Evolutionary conservation across 139 green algal genomes (phyloP), one percentile per base, ranked within the genome.

Genomic region (Astrephomene gubernaculifera): DNA sequence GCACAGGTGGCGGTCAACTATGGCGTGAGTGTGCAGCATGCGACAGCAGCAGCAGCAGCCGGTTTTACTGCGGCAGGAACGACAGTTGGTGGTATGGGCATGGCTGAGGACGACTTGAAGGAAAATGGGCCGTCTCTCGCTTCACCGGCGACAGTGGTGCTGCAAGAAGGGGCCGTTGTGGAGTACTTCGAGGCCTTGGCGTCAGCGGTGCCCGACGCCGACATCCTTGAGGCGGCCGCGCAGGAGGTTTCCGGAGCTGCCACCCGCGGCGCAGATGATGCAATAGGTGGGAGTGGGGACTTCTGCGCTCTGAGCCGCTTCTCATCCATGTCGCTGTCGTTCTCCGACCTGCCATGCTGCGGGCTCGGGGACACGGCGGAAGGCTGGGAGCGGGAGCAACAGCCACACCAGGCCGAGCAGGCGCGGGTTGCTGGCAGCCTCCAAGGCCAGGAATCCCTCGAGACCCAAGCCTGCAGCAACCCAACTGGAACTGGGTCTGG

Each of bases 301-400:
- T 3, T 22, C 27, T 31, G 21, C 38, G 68, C 2, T 21, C 39
- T 75, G 68, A 75, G 68, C 68, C 68, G 68, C 38, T 36, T 22
- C 68, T 75, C 68, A 19, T 75, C 68, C 21, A 38, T 75, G 2
- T 38, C 68, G 21, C 24, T 75, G 4, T 75, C 68, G 35, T 75
- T 75, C 27, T 31, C 68, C 22, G 68, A 75, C 39, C 53, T 38
- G 14, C 19, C 39, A 35, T 39, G 53, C 38, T 33, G 33, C 41
- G 68, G 53, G 4, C 41, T 75, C 6, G 0, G 8, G 9, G 68
- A 75, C 22, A 1, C 68, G 14, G 68, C 52, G 17, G 38, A 57
- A 1, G 31, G 33, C 39, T 12, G 39, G 41, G 68, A 78, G n/a
- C 35, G 21, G 68, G 38, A 74, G 39, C 21, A 17, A 39, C 22